Evolutionary conservation across 352 stramenopile species (phyloP), one percentile per base, ranked within the genome.

Genomic region (Globisporangium polare): DNA sequence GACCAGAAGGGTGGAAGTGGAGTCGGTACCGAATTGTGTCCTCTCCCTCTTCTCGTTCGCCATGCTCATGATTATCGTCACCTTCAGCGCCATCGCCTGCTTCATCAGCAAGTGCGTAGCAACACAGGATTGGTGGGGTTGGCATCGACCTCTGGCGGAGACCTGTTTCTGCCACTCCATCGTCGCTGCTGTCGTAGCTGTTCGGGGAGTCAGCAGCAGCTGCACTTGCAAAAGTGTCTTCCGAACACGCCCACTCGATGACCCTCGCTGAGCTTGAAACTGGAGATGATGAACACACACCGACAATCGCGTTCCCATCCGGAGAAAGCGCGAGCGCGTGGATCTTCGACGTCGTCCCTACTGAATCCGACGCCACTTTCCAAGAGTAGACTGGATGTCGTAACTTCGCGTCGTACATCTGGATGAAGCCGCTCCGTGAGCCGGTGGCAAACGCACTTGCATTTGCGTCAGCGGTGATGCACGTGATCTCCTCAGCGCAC

Each of bases 131-230:
- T 24, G 9, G 52, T 4, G 60, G 60, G 17, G 33, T 5, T 33
- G 39, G 4, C 13, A 22, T n/a, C 22, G 27, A 24, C 2, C 13
- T 22, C 20, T 22, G 41, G 2, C 31, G 22, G 10, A 43, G 9
- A 13, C 51, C 46, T 7, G 37, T 7, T 17, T 42, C 53, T 15
- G 17, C 18, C 12, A 54, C 37, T 1, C 59, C 50, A 13, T 56
- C 37, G 17, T 63, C 47, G 15, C 55, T 64, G 18, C 55, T 67
- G 22, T 63, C 62, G 26, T 57, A 43, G 37, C 37, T 67, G 35
- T 35, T 63, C 27, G 53, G 45, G 3, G 50, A 9, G 7, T 64
- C 55, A 9, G 10, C 45, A 15, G 17, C 47, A 35, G 47, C 27
- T 20, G 35, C 46, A 31, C 22, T 15, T 37, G 35, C 60, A 46